phyloP scores from a whole-genome alignment of 2,329 filamentous ascomycete species.

The Curvularia verruculosa region DNA sequence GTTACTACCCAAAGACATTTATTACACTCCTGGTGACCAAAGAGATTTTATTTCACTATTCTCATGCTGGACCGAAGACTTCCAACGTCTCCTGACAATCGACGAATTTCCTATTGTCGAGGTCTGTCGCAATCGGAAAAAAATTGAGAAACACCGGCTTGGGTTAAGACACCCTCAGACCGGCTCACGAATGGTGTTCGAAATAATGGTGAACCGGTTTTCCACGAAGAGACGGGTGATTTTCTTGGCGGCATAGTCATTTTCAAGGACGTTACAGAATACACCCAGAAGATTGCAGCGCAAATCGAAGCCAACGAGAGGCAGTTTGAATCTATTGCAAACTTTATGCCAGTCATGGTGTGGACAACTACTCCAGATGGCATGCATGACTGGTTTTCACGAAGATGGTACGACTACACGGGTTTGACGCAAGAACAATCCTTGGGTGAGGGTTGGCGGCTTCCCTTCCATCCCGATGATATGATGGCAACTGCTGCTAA shows the following conservation, averaged over 20 bases:
- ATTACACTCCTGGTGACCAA: slow-evolving; percentile 46
- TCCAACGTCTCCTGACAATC: slow-evolving; percentile 62
- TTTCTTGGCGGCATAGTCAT: slow-evolving; percentile 76
- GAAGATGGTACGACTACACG: slow-evolving; percentile 81
- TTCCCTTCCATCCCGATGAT: slow-evolving; percentile 74
- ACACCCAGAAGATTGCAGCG: slow-evolving; percentile 70
- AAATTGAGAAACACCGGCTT: slow-evolving; percentile 65
- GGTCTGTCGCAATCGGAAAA: slow-evolving; percentile 65
- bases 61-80: slow-evolving; percentile 69
- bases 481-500: slow-evolving; percentile 59
- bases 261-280: slow-evolving; percentile 73
- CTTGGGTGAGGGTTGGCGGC: slow-evolving; percentile 66
- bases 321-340: slow-evolving; percentile 76
- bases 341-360: slow-evolving; percentile 64
- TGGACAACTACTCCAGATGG: slow-evolving; percentile 76
- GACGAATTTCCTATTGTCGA: slow-evolving; percentile 71
- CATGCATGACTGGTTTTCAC: slow-evolving; percentile 73
- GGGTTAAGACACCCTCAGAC: slow-evolving; percentile 64
- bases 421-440: slow-evolving; percentile 67
- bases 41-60: slow-evolving; percentile 65
- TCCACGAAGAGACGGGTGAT: slow-evolving; percentile 70
- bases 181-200: slow-evolving; percentile 64
- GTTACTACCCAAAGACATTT: slow-evolving; percentile 48
- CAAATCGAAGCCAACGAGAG: slow-evolving; percentile 74
- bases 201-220: slow-evolving; percentile 71